These are phyloP conservation scores for Angomonas ambiguus DNA, from an alignment of 208 protist species.

Conservation along the genomic window DNA sequence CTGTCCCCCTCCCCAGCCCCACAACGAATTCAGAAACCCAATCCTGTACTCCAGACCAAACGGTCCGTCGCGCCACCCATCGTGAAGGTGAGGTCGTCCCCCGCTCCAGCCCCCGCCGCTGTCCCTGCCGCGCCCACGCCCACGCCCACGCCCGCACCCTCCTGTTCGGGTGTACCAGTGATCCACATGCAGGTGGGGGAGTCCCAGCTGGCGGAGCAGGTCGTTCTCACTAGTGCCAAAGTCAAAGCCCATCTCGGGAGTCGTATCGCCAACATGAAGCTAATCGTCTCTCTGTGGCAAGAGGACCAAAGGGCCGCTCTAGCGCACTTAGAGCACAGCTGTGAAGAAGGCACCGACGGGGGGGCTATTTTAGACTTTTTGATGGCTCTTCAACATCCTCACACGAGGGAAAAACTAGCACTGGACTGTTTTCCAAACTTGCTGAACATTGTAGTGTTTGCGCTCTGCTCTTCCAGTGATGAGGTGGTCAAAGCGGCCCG, in stretches of 20 bases:
- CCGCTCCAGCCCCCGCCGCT: neutral
- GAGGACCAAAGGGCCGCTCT: conserved; percentile 47
- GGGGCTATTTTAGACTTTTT: conserved; percentile 70
- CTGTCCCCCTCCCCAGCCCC: neutral
- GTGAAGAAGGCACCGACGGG: conserved; percentile 42
- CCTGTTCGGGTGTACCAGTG: neutral
- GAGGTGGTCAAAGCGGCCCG: conserved; percentile 42
- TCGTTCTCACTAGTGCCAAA: conserved; percentile 22
- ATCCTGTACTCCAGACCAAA: too few species aligned
- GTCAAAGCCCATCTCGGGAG: conserved; percentile 34
- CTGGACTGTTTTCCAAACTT: conserved; percentile 45
- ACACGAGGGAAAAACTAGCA: conserved; percentile 64
- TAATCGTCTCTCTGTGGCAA: conserved; percentile 49
- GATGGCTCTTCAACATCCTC: conserved; percentile 58
- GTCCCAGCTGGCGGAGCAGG: conserved; percentile 26
- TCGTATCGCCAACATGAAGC: conserved; percentile 44
- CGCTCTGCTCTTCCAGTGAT: conserved; percentile 41
- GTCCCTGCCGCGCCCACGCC: neutral
- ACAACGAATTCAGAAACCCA: too few species aligned
- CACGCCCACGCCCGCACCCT: neutral
- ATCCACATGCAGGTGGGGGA: conserved; percentile 13
- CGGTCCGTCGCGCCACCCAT: neutral
- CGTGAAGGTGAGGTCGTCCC: neutral
- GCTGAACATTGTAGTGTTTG: conserved; percentile 44
- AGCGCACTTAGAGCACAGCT: conserved; percentile 39